Evolutionary conservation across 495 filamentous ascomycete species (phyloP).

Genomic region (Penicillium crystallinum): DNA sequence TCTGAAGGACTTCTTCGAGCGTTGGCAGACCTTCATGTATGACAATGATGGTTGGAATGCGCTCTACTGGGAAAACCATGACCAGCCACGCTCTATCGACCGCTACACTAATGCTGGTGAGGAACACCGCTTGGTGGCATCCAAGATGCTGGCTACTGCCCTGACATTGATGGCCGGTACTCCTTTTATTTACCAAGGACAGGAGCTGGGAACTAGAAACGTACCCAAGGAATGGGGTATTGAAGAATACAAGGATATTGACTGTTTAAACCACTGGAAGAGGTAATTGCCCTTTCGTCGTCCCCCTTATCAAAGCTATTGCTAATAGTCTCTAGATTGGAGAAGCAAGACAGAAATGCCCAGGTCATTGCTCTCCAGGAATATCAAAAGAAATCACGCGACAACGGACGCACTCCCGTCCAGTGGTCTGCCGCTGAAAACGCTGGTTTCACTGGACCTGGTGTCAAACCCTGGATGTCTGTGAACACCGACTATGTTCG

Average conservation of each 20-base stretch:
- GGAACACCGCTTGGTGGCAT: conserved; percentile 39
- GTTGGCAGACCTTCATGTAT: conserved; percentile 66
- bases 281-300: conserved; percentile 21
- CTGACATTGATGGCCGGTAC: conserved; percentile 59
- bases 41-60: conserved; percentile 68
- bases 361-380: conserved; percentile 33
- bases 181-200: conserved; percentile 70
- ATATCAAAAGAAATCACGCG: conserved; percentile 49
- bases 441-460: conserved; percentile 47
- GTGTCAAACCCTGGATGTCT: conserved; percentile 58
- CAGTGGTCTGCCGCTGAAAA: conserved; percentile 47
- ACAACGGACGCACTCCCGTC: conserved; percentile 53
- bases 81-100: conserved; percentile 60
- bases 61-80: conserved; percentile 70
- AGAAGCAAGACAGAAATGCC: conserved; percentile 31
- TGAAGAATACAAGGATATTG: conserved; percentile 67
- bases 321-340: conserved; percentile 20
- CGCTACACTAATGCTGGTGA: conserved; percentile 51
- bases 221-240: conserved; percentile 59
- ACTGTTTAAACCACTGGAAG: conserved; percentile 60
- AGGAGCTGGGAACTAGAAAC: conserved; percentile 74
- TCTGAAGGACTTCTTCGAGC: conserved; percentile 54
- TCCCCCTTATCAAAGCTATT: too few relatives aligned
- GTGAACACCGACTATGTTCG: conserved; percentile 48
- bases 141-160: conserved; percentile 61